A percentile compares a stretch with the other conserved stretches of the same genome.
These are phyloP conservation scores for Crithidia thermophila DNA, from an alignment of 208 protist species.

Conservation along the genomic window DNA sequence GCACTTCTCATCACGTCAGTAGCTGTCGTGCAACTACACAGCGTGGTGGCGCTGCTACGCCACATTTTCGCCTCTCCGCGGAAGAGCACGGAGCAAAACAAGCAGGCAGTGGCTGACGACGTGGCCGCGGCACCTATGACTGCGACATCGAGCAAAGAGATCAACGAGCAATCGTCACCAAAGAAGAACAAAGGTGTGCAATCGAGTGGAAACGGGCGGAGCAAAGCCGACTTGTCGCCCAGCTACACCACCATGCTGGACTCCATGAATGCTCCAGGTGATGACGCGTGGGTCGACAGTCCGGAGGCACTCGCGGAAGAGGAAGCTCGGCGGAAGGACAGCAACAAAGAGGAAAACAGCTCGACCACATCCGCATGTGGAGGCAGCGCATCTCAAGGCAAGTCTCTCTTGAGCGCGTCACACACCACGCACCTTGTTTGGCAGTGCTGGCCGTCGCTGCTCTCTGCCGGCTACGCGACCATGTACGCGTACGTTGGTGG, in stretches of 20 bases:
- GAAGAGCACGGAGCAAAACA: too few species aligned
- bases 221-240: too few species aligned
- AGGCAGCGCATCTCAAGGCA: too few species aligned
- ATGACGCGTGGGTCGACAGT: conserved; percentile 72
- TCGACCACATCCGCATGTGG: not conserved
- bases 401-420: not conserved
- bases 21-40: conserved; percentile 9
- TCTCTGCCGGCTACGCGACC: conserved; percentile 40
- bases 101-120: too few species aligned
- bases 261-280: conserved; percentile 27
- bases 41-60: not conserved
- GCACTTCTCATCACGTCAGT: conserved; percentile 19
- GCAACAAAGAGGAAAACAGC: not conserved
- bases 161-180: too few species aligned
- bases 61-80: conserved; percentile 4
- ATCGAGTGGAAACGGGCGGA: too few species aligned
- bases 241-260: conserved; percentile 1
- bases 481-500: conserved; percentile 63
- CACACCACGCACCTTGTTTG: conserved; percentile 19
- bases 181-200: too few species aligned
- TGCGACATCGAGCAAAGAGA: too few species aligned
- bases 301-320: conserved; percentile 56
- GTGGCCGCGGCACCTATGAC: too few species aligned
- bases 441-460: conserved; percentile 55
- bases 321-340: conserved; percentile 16